These are phyloP conservation scores for Geranomyces variabilis DNA, from an alignment of 192 early-diverging fungal species.

Conservation along the genomic window DNA sequence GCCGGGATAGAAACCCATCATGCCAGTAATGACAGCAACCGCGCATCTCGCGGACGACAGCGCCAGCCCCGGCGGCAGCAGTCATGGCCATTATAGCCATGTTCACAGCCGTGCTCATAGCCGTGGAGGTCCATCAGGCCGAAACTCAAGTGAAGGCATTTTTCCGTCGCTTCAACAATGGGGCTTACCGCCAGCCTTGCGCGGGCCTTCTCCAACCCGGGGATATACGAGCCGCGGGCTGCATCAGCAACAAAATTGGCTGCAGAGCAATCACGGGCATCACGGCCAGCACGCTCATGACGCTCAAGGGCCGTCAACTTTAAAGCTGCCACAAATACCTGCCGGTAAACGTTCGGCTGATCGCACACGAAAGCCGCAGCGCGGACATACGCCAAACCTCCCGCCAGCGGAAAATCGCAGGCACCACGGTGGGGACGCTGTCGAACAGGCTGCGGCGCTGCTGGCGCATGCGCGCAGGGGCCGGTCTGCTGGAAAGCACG, in stretches of 20 bases:
- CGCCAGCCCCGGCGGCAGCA: neutral
- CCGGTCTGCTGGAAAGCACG: neutral
- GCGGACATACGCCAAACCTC: neutral
- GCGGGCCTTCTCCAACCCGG: neutral
- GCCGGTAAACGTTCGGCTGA: neutral
- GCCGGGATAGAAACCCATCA: neutral
- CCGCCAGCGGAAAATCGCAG: neutral
- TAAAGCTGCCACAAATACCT: neutral
- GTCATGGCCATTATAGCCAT: neutral
- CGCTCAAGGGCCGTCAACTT: neutral
- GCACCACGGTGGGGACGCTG: neutral
- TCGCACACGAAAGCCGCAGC: neutral
- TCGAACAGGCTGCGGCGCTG: neutral
- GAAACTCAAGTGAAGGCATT: neutral
- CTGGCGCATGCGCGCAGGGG: neutral
- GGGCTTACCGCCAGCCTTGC: neutral
- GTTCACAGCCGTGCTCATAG: neutral
- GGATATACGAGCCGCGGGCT: neutral
- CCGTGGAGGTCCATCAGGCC: neutral
- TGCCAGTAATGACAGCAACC: conserved; percentile 8
- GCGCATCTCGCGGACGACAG: neutral
- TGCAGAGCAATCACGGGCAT: neutral
- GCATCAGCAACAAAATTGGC: neutral
- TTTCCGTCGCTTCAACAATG: conserved; percentile 3
- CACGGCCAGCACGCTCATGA: neutral